Conservation (phyloP, 2,329 filamentous ascomycete genomes). For the Pseudogymnoascus sp. region DNA sequence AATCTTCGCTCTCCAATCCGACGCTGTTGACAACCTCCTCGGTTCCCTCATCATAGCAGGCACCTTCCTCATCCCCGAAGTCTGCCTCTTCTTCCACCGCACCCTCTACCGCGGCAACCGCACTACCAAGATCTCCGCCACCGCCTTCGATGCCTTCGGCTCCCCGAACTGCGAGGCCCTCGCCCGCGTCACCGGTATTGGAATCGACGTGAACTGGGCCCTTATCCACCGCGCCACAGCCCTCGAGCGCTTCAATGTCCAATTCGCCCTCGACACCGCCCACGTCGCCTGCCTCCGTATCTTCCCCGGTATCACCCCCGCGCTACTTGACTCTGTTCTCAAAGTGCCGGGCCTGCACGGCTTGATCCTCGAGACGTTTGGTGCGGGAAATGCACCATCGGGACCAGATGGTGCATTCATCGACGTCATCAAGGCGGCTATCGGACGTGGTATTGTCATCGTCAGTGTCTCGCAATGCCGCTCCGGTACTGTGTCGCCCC, state of each 20-base stretch:
- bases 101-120: conserved; percentile 62
- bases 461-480: conserved; percentile 61
- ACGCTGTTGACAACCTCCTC: conserved; percentile 63
- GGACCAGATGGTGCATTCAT: conserved; percentile 51
- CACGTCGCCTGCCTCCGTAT: conserved; percentile 63
- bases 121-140: conserved; percentile 59
- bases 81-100: conserved; percentile 67
- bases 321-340: conserved; percentile 61
- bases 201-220: conserved; percentile 56
- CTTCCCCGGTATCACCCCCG: conserved; percentile 63
- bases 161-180: conserved; percentile 58
- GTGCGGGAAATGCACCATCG: conserved; percentile 60
- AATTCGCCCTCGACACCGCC: conserved; percentile 52
- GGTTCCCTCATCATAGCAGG: conserved; percentile 62
- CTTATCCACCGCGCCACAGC: conserved; percentile 49
- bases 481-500: conserved; percentile 45
- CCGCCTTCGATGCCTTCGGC: conserved; percentile 59
- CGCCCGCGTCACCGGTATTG: conserved; percentile 50
- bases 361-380: conserved; percentile 63
- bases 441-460: conserved; percentile 59
- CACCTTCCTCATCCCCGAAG: conserved; percentile 67
- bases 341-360: conserved; percentile 53
- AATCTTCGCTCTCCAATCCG: conserved; percentile 63
- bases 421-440: conserved; percentile 53
- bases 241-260: conserved; percentile 51